Evolutionary conservation across 1,139 yeast genomes (phyloP).

Genomic region (Geotrichum phurueaensis): DNA sequence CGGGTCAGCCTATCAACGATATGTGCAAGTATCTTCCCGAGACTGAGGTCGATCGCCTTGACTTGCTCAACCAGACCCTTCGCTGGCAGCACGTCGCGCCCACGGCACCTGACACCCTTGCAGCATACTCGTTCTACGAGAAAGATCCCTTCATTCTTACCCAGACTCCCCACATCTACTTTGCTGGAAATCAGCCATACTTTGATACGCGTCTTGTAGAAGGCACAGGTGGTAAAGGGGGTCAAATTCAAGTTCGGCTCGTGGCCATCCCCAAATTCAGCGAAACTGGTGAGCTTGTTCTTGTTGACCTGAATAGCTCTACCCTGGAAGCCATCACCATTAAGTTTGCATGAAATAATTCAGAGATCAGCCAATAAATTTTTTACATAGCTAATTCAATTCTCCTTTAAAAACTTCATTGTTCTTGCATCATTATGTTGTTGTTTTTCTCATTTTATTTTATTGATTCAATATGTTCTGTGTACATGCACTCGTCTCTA

Average conservation of each 20-base stretch:
- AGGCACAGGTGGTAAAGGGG: constrained; percentile 35
- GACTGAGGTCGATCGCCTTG: constrained; percentile 37
- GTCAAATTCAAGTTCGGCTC: constrained; percentile 40
- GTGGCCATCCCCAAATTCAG: constrained; percentile 69
- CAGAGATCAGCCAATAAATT: not conserved
- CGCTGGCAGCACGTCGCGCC: constrained; percentile 87
- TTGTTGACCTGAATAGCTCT: constrained; percentile 49
- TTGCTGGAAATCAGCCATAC: constrained; percentile 74
- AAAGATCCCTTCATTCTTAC: constrained; percentile 73
- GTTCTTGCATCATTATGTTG: too few relatives aligned
- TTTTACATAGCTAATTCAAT: not conserved
- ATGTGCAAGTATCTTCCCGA: constrained; percentile 52
- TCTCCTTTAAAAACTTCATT: too few relatives aligned
- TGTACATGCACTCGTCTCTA: not conserved
- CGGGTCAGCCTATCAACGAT: constrained; percentile 84
- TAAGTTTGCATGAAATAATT: constrained; percentile 1
- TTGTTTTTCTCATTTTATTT: not conserved
- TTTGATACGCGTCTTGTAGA: constrained; percentile 43
- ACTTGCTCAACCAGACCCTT: constrained; percentile 62
- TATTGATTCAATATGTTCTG: not conserved
- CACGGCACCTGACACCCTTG: constrained; percentile 89
- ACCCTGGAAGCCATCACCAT: constrained; percentile 12
- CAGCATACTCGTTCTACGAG: constrained; percentile 79
- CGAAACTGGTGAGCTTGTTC: constrained; percentile 59
- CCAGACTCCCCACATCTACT: constrained; percentile 79